phyloP scores from a whole-genome alignment of 306 rosid genomes.

The Nissolia schottii region DNA sequence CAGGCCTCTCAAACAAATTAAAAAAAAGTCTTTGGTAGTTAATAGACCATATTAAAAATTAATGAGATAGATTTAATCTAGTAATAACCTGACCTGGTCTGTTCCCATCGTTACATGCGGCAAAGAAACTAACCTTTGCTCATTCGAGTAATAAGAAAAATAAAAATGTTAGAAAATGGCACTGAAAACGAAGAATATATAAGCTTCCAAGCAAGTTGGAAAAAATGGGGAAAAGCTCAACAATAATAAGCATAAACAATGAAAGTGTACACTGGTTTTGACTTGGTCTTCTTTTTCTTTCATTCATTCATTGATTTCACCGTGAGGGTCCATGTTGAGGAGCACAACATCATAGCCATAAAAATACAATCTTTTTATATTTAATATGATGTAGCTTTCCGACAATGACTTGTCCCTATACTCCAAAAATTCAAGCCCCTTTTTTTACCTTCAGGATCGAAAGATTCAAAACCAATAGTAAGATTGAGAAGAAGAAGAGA shows the following conservation, averaged over 20 bases:
- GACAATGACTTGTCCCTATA: constrained; percentile 31
- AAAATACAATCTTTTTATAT: background rate
- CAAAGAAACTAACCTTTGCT: no score
- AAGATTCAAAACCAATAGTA: background rate
- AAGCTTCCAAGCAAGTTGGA: background rate
- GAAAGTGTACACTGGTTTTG: background rate
- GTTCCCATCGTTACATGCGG: no score
- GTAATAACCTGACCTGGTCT: no score
- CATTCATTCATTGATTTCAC: background rate
- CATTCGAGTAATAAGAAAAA: background rate
- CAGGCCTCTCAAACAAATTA: no score
- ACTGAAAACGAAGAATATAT: background rate
- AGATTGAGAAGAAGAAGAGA: background rate
- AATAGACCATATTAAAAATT: no score
- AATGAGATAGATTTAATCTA: no score
- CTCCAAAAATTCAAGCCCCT: constrained; percentile 29
- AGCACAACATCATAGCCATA: background rate
- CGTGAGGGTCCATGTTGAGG: background rate
- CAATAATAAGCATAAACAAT: background rate
- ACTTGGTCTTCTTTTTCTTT: constrained; percentile 26
- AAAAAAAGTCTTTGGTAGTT: no score
- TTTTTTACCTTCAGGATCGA: constrained; percentile 2
- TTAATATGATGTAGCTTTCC: constrained; percentile 6
- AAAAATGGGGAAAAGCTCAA: background rate
- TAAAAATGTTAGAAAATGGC: background rate